Base-by-base conservation (phyloP, 768 basidiomycete species). In the Leccinum boreale region DNA sequence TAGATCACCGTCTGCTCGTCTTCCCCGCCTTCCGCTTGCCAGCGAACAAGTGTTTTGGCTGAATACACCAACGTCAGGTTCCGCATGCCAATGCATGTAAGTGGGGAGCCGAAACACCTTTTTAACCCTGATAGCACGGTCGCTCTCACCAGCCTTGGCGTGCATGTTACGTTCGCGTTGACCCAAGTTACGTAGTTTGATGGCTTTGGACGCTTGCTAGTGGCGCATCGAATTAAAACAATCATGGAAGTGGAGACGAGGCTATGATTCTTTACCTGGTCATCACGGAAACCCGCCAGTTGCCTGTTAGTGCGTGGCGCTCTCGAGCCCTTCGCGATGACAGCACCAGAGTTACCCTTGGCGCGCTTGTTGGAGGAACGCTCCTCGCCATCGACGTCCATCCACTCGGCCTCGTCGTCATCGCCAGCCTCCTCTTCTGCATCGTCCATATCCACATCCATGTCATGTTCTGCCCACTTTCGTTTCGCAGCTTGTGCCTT, bases 91-190 rank as follows among this genome's bases (percentile, higher is more conserved):
- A 51, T 12, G 11, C 1, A 35, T 8, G 47, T 2, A n/a, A 19
- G 19, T n/a, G 12, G n/a, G 53, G 45, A 19, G n/a, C 14, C 7
- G 12, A 77, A 80, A 12, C 52, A 92, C 92, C 90, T 89, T 92
- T 81, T 92, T 92, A 61, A 80, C 81, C 68, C 77, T 81, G 75
- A 93, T 93, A 11, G 81, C 81, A 62, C 91, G 85, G 77, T 95
- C 93, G 58, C 84, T 79, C 81, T 99, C 96, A 58, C 91, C 92
- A 39, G 94, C 95, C 70, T 89, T 92, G 24, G 93, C 96, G 46
- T 86, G 80, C 79, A 85, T 85, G 72, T 96, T 96, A 58, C 93
- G 88, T 54, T 82, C 83, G 63, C 96, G 81, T 71, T 96, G 94
- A 6, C 87, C 88, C 55, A 96, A 82, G 66, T 92, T 91, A 63